These are phyloP conservation scores for Ophiostoma ulmi DNA, from an alignment of 2,329 filamentous ascomycete genomes.

Conservation along the genomic window DNA sequence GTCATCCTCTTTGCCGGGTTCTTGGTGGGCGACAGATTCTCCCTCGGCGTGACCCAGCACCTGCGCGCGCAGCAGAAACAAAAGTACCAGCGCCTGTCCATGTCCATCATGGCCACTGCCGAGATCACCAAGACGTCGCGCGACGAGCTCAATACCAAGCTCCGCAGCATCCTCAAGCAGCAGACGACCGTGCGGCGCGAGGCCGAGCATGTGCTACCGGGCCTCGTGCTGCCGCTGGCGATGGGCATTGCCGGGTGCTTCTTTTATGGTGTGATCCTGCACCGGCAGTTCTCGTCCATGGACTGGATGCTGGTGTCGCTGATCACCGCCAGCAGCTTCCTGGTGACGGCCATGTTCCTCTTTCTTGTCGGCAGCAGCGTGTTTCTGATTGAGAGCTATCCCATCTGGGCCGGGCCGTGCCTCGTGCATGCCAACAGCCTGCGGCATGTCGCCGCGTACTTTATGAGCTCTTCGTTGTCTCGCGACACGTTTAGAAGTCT, in stretches of 20 bases:
- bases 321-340: conserved; percentile 31
- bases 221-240: conserved; percentile 33
- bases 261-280: conserved; percentile 32
- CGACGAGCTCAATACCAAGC: conserved; percentile 9
- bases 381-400: conserved; percentile 35
- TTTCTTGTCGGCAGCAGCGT: conserved; percentile 33
- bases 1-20: conserved; percentile 29
- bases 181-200: conserved; percentile 28
- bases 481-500: conserved; percentile 26
- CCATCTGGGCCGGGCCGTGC: conserved; percentile 34
- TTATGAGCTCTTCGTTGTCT: conserved; percentile 26
- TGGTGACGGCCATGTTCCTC: conserved; percentile 32
- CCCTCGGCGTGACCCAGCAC: conserved; percentile 32
- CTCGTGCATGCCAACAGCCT: conserved; percentile 35
- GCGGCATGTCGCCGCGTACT: conserved; percentile 32
- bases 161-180: background rate
- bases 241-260: conserved; percentile 33
- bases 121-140: background rate
- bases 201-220: conserved; percentile 35
- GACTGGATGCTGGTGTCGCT: conserved; percentile 26
- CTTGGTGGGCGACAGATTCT: conserved; percentile 32
- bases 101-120: background rate
- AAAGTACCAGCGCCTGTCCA: conserved; percentile 24
- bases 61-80: conserved; percentile 23
- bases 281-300: conserved; percentile 31